A percentile compares a stretch with the other conserved stretches of the same genome.
Conservation (phyloP, 73 alveolate genomes). For the Paramecium octaurelia region DNA sequence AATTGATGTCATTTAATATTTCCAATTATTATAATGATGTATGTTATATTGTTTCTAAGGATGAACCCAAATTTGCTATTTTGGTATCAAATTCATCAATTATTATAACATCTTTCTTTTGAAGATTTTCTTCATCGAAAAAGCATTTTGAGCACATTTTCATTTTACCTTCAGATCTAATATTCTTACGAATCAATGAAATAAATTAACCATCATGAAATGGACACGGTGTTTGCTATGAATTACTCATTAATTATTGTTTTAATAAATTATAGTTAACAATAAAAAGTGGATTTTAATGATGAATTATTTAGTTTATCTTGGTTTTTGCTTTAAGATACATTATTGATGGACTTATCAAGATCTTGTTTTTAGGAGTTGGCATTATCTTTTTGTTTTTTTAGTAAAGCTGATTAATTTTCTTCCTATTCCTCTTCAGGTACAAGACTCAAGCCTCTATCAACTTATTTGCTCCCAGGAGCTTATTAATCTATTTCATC, state of each 20-base stretch:
- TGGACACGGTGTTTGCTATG: too few species aligned
- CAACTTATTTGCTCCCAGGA: background rate
- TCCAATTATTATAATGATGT: too few species aligned
- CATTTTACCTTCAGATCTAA: too few species aligned
- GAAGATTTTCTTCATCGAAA: too few species aligned
- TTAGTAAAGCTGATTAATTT: background rate
- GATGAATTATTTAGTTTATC: background rate
- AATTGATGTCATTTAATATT: too few species aligned
- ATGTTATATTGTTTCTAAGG: too few species aligned
- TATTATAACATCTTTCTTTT: too few species aligned
- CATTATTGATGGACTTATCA: background rate
- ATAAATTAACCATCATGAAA: too few species aligned
- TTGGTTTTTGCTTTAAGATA: background rate
- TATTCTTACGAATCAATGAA: too few species aligned
- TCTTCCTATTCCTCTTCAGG: slow-evolving; percentile 41
- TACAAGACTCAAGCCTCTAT: background rate
- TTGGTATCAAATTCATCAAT: too few species aligned
- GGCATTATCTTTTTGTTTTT: background rate
- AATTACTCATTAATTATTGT: background rate
- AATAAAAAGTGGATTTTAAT: background rate
- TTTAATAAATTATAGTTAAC: background rate
- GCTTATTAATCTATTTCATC: slow-evolving; percentile 7
- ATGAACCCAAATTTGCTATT: too few species aligned
- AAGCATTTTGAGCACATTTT: too few species aligned
- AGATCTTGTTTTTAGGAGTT: background rate